Evolutionary conservation across 2,329 filamentous ascomycete genomes (phyloP).

Genomic region (Thelonectria blattea): DNA sequence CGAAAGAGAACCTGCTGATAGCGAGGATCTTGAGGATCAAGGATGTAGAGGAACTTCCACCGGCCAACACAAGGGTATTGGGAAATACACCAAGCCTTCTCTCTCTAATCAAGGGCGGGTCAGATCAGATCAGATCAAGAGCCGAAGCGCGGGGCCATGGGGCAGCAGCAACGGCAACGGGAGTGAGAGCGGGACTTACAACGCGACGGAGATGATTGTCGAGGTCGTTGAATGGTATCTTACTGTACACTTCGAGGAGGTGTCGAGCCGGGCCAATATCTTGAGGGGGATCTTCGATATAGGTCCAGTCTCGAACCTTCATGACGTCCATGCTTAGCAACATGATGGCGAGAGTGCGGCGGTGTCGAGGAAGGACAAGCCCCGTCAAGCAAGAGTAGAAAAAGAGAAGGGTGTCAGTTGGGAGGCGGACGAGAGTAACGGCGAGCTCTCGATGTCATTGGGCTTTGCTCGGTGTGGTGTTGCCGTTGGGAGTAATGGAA

Average conservation of each 20-base stretch:
- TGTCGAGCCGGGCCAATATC: conserved; percentile 45
- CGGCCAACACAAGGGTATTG: conserved; percentile 55
- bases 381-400: not conserved
- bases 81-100: conserved; percentile 53
- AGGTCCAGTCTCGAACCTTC: conserved; percentile 49
- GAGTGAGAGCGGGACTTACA: conserved; percentile 36
- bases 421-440: conserved; percentile 1
- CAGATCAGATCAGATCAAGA: conserved; percentile 19
- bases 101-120: conserved; percentile 44
- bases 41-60: conserved; percentile 56
- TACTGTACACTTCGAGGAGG: conserved; percentile 48
- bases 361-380: conserved; percentile 3
- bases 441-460: conserved; percentile 26
- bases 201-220: conserved; percentile 45
- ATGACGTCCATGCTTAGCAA: conserved; percentile 41
- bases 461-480: conserved; percentile 8
- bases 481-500: conserved; percentile 16
- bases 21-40: conserved; percentile 48
- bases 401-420: conserved; percentile 8
- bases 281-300: conserved; percentile 45
- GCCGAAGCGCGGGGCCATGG: not conserved
- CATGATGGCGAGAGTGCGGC: conserved; percentile 22
- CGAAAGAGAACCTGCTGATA: conserved; percentile 52
- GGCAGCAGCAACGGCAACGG: not conserved
- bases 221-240: conserved; percentile 44